Evolutionary conservation across 1,139 yeast genomes (phyloP).

Genomic region (Fermentozyma sake): DNA sequence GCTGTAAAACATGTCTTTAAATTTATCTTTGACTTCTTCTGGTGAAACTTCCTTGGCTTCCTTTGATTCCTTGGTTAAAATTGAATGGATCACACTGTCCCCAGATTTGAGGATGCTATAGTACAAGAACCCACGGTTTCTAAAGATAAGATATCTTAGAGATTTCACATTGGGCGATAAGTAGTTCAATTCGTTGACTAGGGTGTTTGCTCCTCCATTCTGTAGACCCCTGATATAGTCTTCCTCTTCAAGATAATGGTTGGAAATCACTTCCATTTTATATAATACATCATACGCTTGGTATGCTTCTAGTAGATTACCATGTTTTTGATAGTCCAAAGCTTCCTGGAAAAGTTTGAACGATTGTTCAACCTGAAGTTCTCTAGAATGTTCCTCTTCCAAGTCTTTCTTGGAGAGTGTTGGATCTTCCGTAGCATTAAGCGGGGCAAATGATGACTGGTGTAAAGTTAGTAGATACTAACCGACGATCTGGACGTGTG

Average conservation of each 20-base stretch:
- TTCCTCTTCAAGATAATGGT: slow-evolving; percentile 43
- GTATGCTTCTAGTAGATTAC: slow-evolving; percentile 47
- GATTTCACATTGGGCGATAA: slow-evolving; percentile 69
- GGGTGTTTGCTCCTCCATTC: slow-evolving; percentile 29
- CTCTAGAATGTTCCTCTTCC: slow-evolving; percentile 88
- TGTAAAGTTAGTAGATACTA: slow-evolving; percentile 1
- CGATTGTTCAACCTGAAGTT: slow-evolving; percentile 83
- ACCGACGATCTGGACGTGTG: no score
- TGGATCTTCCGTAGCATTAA: slow-evolving; percentile 73
- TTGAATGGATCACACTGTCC: no score
- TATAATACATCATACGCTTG: slow-evolving; percentile 59
- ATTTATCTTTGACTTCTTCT: slow-evolving; percentile 3
- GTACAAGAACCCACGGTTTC: slow-evolving; percentile 76
- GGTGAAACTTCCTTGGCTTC: neutral
- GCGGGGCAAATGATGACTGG: slow-evolving; percentile 71
- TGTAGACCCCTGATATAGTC: slow-evolving; percentile 38
- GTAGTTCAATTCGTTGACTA: slow-evolving; percentile 39
- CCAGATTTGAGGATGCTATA: slow-evolving; percentile 39
- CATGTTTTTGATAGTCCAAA: slow-evolving; percentile 51
- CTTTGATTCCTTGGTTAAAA: no score
- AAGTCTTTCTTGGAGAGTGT: slow-evolving; percentile 41
- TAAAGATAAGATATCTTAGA: slow-evolving; percentile 69
- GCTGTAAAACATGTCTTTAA: slow-evolving; percentile 30
- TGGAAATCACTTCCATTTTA: slow-evolving; percentile 59
- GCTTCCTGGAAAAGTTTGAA: slow-evolving; percentile 73